Evolutionary conservation across 1,284 basidiomycete genomes (phyloP).

Genomic region (Pseudozyma sp.): DNA sequence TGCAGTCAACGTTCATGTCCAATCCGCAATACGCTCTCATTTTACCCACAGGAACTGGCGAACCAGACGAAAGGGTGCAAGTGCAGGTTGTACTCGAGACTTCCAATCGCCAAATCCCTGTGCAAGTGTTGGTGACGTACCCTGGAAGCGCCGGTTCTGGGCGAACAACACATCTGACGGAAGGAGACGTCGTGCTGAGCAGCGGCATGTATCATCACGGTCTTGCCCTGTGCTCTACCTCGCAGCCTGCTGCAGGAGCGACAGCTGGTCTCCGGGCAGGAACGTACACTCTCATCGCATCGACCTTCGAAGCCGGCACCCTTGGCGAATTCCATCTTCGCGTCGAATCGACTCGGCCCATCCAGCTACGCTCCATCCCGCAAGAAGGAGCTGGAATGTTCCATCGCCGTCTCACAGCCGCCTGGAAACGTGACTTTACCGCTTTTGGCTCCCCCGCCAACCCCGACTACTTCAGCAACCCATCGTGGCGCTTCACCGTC

Average conservation of each 20-base stretch:
- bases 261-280: slow-evolving; percentile 69
- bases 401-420: slow-evolving; percentile 75
- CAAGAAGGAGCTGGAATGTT: slow-evolving; percentile 94
- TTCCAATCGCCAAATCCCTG: slow-evolving; percentile 75
- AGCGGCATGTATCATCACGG: slow-evolving; percentile 88
- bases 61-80: slow-evolving; percentile 15
- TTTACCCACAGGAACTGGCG: slow-evolving; percentile 6
- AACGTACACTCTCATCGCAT: slow-evolving; percentile 83
- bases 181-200: slow-evolving; percentile 78
- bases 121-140: slow-evolving; percentile 77
- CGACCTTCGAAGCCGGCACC: slow-evolving; percentile 81
- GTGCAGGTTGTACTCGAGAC: slow-evolving; percentile 74
- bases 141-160: slow-evolving; percentile 57
- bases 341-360: slow-evolving; percentile 73
- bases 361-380: slow-evolving; percentile 70
- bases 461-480: slow-evolving; percentile 77
- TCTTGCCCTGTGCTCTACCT: slow-evolving; percentile 74
- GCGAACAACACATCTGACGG: slow-evolving; percentile 72
- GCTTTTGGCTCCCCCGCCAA: slow-evolving; percentile 79
- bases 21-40: slow-evolving; percentile 88
- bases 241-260: not conserved
- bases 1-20: slow-evolving; percentile 82
- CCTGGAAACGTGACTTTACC: slow-evolving; percentile 72
- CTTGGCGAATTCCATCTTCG: slow-evolving; percentile 77
- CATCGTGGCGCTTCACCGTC: slow-evolving; percentile 74